A percentile compares a stretch with the other conserved stretches of the same genome.
phyloP scores from a whole-genome alignment of 345 rosid species.

The Eucalyptus regnans region DNA sequence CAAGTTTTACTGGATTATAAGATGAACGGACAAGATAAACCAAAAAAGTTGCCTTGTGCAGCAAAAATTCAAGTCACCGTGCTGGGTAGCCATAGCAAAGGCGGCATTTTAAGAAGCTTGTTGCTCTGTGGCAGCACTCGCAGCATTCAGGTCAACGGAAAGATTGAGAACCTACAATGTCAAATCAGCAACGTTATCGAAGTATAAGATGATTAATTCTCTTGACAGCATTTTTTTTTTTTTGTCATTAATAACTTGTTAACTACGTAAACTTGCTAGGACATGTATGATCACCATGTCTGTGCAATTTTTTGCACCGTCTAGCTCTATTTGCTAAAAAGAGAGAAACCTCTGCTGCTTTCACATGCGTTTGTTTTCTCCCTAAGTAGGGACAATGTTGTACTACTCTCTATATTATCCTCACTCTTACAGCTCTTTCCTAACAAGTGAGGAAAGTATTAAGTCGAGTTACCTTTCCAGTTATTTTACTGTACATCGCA shows the following conservation, averaged over 20 bases:
- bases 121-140: conserved; percentile 44
- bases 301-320: neutral
- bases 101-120: neutral
- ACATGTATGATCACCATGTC: neutral
- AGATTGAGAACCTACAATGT: conserved; percentile 51
- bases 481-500: conserved; percentile 62
- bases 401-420: neutral
- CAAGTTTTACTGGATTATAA: neutral
- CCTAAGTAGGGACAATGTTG: neutral
- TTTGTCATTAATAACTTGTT: neutral
- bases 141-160: conserved; percentile 78
- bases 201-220: neutral
- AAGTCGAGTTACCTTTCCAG: conserved; percentile 59
- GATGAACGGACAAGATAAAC: neutral
- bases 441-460: neutral
- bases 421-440: neutral
- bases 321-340: neutral
- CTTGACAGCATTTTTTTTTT: neutral
- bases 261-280: neutral
- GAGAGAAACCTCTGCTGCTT: neutral
- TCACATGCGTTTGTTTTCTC: neutral
- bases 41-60: neutral
- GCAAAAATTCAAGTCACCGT: neutral
- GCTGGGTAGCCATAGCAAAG: neutral
- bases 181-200: neutral